Conservation (phyloP, 257 asterid genomes). For the Capsicum pubescens region DNA sequence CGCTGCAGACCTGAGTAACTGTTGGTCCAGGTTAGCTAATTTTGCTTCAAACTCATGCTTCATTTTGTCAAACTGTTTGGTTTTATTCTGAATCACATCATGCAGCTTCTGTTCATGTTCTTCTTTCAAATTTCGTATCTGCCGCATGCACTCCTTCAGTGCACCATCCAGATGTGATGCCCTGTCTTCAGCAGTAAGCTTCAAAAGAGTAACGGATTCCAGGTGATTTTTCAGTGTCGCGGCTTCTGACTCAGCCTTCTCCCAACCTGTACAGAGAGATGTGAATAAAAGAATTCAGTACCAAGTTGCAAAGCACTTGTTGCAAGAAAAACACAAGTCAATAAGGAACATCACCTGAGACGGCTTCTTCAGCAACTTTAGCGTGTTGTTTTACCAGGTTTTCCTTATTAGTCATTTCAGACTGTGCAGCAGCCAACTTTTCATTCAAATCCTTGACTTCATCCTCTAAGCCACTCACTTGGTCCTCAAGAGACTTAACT, state of each 20-base stretch:
- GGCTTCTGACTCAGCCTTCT: conserved; percentile 97
- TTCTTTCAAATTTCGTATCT: conserved; percentile 85
- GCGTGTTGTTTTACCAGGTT: conserved; percentile 90
- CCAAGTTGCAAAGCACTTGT: not conserved
- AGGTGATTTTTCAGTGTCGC: conserved; percentile 80
- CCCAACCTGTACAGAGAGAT: conserved; percentile 82
- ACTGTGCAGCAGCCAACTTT: conserved; percentile 71
- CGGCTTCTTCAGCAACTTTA: conserved; percentile 99
- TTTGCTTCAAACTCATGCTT: conserved; percentile 76
- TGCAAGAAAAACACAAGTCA: not conserved
- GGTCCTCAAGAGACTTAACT: conserved; percentile 71
- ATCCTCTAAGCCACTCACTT: conserved; percentile 67
- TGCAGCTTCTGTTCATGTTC: conserved; percentile 78
- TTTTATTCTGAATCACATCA: conserved; percentile 66
- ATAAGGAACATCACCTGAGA: conserved; percentile 62
- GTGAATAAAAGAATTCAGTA: not conserved
- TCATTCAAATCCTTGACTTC: conserved; percentile 79
- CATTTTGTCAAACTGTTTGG: conserved; percentile 78
- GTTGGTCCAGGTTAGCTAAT: conserved; percentile 70
- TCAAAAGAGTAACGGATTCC: conserved; percentile 88
- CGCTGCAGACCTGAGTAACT: conserved; percentile 75
- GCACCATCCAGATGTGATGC: conserved; percentile 93
- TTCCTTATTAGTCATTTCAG: conserved; percentile 78
- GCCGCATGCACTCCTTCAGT: conserved; percentile 95
- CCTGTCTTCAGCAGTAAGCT: conserved; percentile 94